Evolutionary conservation across 495 filamentous ascomycete species (phyloP).

Genomic region (Neurospora sp.): DNA sequence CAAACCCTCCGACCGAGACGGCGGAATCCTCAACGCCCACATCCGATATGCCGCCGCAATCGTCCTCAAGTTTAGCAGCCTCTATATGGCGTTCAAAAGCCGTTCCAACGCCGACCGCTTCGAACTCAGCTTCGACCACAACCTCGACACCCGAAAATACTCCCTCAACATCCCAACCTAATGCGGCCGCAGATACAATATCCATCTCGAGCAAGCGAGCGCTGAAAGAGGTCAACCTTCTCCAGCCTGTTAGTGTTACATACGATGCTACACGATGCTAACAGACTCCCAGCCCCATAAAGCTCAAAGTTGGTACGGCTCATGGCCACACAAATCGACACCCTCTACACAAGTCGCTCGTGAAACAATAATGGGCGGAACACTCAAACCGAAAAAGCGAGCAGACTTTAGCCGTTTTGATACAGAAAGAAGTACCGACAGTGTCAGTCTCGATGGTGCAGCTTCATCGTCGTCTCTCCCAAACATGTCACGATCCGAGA

Average conservation of each 20-base stretch:
- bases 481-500: constrained; percentile 7
- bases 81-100: constrained; percentile 1
- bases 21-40: constrained; percentile 18
- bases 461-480: constrained; percentile 18
- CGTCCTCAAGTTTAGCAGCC: background rate
- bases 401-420: constrained; percentile 40
- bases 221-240: constrained; percentile 9
- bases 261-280: constrained; percentile 6
- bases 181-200: background rate
- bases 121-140: background rate
- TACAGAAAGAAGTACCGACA: constrained; percentile 24
- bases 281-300: constrained; percentile 37
- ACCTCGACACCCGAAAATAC: constrained; percentile 4
- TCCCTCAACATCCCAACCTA: constrained; percentile 1
- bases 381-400: constrained; percentile 24
- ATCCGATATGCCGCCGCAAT: constrained; percentile 6
- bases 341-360: constrained; percentile 66
- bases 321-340: constrained; percentile 62
- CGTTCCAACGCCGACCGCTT: background rate
- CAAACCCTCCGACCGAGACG: constrained; percentile 32
- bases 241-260: background rate
- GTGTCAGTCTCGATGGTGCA: constrained; percentile 16
- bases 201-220: background rate
- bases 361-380: constrained; percentile 60
- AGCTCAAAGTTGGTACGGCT: constrained; percentile 52